phyloP scores from a whole-genome alignment of 768 basidiomycete genomes.

The Mycena venus region DNA sequence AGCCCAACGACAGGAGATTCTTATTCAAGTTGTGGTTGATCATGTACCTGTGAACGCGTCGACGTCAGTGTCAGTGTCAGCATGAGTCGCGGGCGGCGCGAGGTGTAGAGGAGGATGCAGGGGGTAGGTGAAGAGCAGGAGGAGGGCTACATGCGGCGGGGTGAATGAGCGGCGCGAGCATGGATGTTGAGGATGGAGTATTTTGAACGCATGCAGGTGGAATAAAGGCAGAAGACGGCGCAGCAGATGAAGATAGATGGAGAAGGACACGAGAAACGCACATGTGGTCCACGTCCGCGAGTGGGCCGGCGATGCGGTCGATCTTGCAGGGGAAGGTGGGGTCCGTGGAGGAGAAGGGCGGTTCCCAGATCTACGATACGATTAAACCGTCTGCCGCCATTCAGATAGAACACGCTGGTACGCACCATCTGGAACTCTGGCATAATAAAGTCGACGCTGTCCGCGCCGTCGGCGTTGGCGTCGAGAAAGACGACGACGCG shows the following conservation, averaged over 20 bases:
- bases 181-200: no score
- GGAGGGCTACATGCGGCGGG: no score
- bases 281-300: slow-evolving; percentile 51
- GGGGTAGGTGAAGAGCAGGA: no score
- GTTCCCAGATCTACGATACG: slow-evolving; percentile 53
- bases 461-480: slow-evolving; percentile 42
- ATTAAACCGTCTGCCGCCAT: not conserved
- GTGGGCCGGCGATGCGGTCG: slow-evolving; percentile 54
- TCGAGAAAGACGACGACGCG: slow-evolving; percentile 41
- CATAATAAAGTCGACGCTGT: slow-evolving; percentile 50
- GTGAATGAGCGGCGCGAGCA: no score
- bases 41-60: slow-evolving; percentile 40
- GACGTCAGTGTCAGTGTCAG: not conserved
- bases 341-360: slow-evolving; percentile 55
- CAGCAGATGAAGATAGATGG: not conserved
- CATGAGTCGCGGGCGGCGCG: not conserved
- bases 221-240: no score
- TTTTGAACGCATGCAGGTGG: no score
- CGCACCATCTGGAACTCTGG: slow-evolving; percentile 56
- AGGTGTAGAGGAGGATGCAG: no score
- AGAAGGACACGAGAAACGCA: not conserved
- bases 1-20: slow-evolving; percentile 44
- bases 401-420: not conserved
- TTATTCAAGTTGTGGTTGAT: slow-evolving; percentile 60
- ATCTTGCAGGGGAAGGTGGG: slow-evolving; percentile 55